Evolutionary conservation across 2,329 filamentous ascomycete genomes (phyloP).

Genomic region (Chaetomiaceae sp.): DNA sequence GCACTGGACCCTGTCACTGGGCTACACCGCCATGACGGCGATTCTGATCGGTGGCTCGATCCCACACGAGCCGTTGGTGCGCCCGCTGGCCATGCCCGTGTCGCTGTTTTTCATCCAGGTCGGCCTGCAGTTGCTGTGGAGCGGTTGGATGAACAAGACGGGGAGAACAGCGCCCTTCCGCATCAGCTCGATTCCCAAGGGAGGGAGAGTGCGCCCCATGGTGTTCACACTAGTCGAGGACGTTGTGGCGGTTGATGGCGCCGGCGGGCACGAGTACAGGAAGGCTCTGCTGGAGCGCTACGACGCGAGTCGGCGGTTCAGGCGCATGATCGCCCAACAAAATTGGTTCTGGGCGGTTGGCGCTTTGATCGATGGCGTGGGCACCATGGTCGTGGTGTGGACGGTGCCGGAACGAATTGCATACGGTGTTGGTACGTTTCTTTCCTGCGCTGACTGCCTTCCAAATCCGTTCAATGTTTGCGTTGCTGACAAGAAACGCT

Average conservation of each 20-base stretch:
- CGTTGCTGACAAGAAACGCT: not conserved
- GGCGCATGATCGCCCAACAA: slow-evolving; percentile 46
- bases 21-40: slow-evolving; percentile 44
- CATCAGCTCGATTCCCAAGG: slow-evolving; percentile 58
- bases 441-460: not conserved
- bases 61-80: slow-evolving; percentile 43
- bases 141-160: slow-evolving; percentile 33
- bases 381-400: slow-evolving; percentile 43
- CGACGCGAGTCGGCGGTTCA: slow-evolving; percentile 47
- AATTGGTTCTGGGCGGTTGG: slow-evolving; percentile 53
- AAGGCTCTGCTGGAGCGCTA: slow-evolving; percentile 46
- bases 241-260: slow-evolving; percentile 60
- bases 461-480: not conserved
- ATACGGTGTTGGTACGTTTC: slow-evolving; percentile 35
- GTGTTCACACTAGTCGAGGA: slow-evolving; percentile 63
- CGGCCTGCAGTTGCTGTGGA: slow-evolving; percentile 36
- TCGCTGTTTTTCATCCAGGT: slow-evolving; percentile 45
- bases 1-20: slow-evolving; percentile 40
- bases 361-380: slow-evolving; percentile 39
- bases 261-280: slow-evolving; percentile 49
- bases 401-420: slow-evolving; percentile 41
- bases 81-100: slow-evolving; percentile 46
- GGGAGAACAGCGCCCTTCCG: slow-evolving; percentile 48
- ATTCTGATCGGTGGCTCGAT: slow-evolving; percentile 45
- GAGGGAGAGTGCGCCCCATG: slow-evolving; percentile 51